Conservation (phyloP, 2,329 filamentous ascomycete genomes). For the Bipolaris zeicola region DNA sequence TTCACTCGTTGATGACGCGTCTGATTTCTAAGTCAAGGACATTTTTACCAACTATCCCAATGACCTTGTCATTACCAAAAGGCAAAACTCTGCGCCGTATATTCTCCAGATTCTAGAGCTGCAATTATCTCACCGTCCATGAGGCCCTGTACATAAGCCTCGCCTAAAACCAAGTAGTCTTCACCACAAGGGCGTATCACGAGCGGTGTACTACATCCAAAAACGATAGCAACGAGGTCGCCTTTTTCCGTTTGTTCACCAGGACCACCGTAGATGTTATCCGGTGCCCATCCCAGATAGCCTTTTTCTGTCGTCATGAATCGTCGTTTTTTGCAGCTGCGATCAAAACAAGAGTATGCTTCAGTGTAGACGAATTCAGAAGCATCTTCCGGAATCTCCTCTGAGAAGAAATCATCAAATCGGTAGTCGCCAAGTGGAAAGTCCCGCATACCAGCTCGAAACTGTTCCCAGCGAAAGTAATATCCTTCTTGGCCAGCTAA, state of each 20-base stretch:
- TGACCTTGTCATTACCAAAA: neutral
- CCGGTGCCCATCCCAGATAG: neutral
- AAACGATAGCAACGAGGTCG: neutral
- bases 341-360: neutral
- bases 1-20: neutral
- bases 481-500: neutral
- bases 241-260: neutral
- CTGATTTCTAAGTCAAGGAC: neutral
- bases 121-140: constrained; percentile 3
- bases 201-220: neutral
- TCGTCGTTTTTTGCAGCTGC: neutral
- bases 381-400: neutral
- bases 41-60: too few relatives aligned
- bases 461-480: neutral
- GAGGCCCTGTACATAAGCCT: constrained; percentile 1
- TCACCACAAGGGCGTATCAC: neutral
- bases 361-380: neutral
- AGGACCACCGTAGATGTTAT: neutral
- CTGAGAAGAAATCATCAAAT: neutral
- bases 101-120: neutral
- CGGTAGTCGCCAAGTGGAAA: neutral
- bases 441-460: neutral
- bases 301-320: neutral
- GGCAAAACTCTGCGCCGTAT: neutral
- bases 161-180: neutral